Percentiles rank a stretch among this genome's conserved stretches.
Evolutionary conservation across 768 basidiomycete genomes (phyloP).

Genomic region (Hypsizygus marmoreus): DNA sequence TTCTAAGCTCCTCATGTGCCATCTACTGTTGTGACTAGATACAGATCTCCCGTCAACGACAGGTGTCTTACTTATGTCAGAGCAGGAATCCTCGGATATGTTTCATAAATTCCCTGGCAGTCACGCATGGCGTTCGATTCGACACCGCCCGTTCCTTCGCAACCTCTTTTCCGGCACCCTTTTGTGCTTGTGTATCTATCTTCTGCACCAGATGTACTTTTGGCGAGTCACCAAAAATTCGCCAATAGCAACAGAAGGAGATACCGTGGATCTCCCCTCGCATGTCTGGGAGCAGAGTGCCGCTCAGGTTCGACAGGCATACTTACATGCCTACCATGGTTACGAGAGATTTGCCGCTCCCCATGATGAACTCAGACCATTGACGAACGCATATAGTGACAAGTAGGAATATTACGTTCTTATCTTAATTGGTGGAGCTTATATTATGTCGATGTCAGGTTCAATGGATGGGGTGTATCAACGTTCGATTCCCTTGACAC

Average conservation of each 20-base stretch:
- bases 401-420: conserved; percentile 41
- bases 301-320: conserved; percentile 58
- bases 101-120: conserved; percentile 7
- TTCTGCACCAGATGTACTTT: conserved; percentile 22
- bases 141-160: conserved; percentile 29
- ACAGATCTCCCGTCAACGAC: no score
- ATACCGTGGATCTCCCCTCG: conserved; percentile 23
- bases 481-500: conserved; percentile 85
- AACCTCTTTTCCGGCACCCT: conserved; percentile 30
- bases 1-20: no score
- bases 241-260: conserved; percentile 1
- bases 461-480: conserved; percentile 82
- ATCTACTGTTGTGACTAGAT: no score
- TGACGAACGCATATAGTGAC: conserved; percentile 47
- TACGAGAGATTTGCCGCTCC: conserved; percentile 65
- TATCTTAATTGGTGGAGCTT: neutral
- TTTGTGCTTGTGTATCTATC: conserved; percentile 27
- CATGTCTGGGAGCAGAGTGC: conserved; percentile 55
- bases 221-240: conserved; percentile 11
- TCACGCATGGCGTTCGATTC: conserved; percentile 12
- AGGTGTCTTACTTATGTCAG: no score
- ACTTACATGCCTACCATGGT: conserved; percentile 66
- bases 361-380: conserved; percentile 62
- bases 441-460: conserved; percentile 38
- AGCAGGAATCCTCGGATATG: conserved; percentile 14